Base-by-base conservation (phyloP, 768 basidiomycete genomes). In the Leccinum subgranulosum region DNA sequence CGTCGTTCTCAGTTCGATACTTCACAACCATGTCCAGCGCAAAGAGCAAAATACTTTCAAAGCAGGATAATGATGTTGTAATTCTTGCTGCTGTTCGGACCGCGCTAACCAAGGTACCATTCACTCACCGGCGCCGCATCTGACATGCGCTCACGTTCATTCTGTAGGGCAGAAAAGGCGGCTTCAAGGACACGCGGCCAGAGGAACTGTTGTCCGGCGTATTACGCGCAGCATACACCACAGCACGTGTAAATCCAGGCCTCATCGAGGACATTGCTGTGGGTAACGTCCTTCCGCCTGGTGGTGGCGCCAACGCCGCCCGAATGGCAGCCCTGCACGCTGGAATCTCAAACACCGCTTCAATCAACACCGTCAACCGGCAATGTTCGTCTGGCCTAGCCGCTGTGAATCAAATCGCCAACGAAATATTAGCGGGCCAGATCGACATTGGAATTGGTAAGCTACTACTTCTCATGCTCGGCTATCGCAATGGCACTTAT, bases 301-400 rank as follows among this genome's bases (percentile, higher is more conserved):
- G 84, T 15, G 91, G 94, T 62, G 94, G 93, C 25, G 92, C 93
- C 14, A 79, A 66, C 49, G 83, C 81, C 3, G 92, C 93, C 14
- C 86, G 94, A 60, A 94, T 94, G 85, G 92, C 93, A 4, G 85
- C 89, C 21, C 78, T 97, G 34, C 82, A 88, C 64, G 86, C 93
- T 52, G 93, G 94, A 6, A 92, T 96, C 58, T 92, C 93, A 28
- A 76, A 85, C 61, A 84, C 86, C 9, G 76, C 86, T 4, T 74
- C 90, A 14, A 66, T 97, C 66, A 85, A 87, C 74, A 94, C 92
- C 17, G 81, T 94, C 61, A 95, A 97, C 75, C 80, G 94, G 29
- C 92, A 95, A 73, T 96, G 94, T 74, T 92, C 92, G 1, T 89
- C 86, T 36, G 93, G 94, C 41, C 78, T 97, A 46, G 86, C 88